These are phyloP conservation scores for Euphorbia celastroides DNA, from an alignment of 441 rosid genomes.

Conservation along the genomic window DNA sequence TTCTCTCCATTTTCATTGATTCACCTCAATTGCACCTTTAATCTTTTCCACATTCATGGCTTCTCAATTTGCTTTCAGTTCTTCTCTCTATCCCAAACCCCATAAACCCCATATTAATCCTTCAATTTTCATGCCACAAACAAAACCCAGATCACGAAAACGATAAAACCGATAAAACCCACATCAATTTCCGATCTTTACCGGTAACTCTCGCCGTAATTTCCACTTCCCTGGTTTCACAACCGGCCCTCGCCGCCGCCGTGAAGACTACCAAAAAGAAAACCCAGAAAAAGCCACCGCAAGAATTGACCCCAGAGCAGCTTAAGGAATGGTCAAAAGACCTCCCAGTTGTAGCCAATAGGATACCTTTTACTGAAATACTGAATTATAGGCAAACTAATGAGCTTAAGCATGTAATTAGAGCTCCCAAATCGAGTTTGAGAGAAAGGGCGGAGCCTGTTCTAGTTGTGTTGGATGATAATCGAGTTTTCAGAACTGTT, in stretches of 20 bases:
- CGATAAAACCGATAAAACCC: slow-evolving; percentile 27
- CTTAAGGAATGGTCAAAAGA: slow-evolving; percentile 66
- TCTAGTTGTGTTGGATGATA: slow-evolving; percentile 76
- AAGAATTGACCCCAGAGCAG: slow-evolving; percentile 66
- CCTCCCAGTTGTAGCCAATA: slow-evolving; percentile 56
- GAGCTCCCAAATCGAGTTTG: slow-evolving; percentile 46
- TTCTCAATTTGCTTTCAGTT: slow-evolving; percentile 37
- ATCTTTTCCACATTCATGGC: slow-evolving; percentile 35
- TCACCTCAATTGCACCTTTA: neutral
- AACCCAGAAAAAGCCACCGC: slow-evolving; percentile 43
- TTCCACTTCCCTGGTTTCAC: slow-evolving; percentile 44
- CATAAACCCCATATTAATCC: slow-evolving; percentile 23
- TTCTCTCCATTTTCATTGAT: neutral
- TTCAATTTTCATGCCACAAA: slow-evolving; percentile 37
- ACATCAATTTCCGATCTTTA: slow-evolving; percentile 42
- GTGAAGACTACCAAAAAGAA: slow-evolving; percentile 46
- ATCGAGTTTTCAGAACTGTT: slow-evolving; percentile 75
- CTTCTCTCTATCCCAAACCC: slow-evolving; percentile 28
- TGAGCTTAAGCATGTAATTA: slow-evolving; percentile 76
- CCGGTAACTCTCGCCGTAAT: slow-evolving; percentile 69
- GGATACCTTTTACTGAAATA: slow-evolving; percentile 71
- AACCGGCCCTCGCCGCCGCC: slow-evolving; percentile 38
- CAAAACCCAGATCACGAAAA: slow-evolving; percentile 22
- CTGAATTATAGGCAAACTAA: slow-evolving; percentile 49
- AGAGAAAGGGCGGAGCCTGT: slow-evolving; percentile 52